These are phyloP conservation scores for Serendipita sp. DNA, from an alignment of 768 basidiomycete genomes.

Conservation along the genomic window DNA sequence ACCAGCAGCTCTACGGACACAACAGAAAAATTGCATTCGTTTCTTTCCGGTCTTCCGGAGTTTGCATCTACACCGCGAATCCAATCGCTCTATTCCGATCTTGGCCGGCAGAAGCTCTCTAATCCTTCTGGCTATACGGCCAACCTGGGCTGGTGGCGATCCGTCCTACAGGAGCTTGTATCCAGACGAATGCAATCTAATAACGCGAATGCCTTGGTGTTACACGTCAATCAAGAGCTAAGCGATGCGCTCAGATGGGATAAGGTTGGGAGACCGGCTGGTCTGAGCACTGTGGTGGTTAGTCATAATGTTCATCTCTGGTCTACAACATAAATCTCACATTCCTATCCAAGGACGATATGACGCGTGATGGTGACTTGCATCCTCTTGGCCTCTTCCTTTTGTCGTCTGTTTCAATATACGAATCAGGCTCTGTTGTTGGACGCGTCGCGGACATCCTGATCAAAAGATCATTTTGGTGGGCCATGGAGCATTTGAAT, in stretches of 20 bases:
- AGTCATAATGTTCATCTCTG: constrained; percentile 20
- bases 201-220: constrained; percentile 34
- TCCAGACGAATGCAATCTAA: constrained; percentile 35
- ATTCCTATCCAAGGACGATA: constrained; percentile 53
- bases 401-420: constrained; percentile 39
- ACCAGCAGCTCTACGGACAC: not conserved
- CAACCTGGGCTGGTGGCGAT: constrained; percentile 79
- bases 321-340: constrained; percentile 16
- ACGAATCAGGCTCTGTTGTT: constrained; percentile 51
- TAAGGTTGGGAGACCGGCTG: constrained; percentile 60
- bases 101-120: constrained; percentile 64
- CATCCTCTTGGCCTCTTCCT: constrained; percentile 41
- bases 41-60: constrained; percentile 10
- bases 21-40: not conserved
- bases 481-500: constrained; percentile 68
- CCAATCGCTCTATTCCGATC: constrained; percentile 65
- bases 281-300: constrained; percentile 56
- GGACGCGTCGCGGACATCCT: constrained; percentile 52
- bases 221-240: constrained; percentile 38
- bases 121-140: constrained; percentile 71
- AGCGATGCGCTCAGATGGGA: constrained; percentile 46
- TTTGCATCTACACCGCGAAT: constrained; percentile 18
- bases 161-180: constrained; percentile 45
- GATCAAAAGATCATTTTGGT: constrained; percentile 69
- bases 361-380: constrained; percentile 28